These are phyloP conservation scores for Beauveria australis DNA, from an alignment of 2,329 filamentous ascomycete species.

Conservation along the genomic window DNA sequence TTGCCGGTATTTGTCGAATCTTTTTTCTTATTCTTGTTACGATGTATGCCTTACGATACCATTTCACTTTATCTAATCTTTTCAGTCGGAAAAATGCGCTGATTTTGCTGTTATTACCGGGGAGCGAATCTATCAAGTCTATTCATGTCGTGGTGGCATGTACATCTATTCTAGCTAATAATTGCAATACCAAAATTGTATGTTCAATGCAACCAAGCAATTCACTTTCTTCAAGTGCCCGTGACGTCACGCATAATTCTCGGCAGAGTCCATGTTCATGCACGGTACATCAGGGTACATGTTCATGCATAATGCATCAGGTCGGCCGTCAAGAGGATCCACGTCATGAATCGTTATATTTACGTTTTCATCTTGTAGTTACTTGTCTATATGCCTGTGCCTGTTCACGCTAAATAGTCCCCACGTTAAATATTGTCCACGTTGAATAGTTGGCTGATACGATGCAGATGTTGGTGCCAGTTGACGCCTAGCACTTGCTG, in stretches of 20 bases:
- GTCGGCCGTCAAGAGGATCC: neutral
- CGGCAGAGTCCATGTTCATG: neutral
- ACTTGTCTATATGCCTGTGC: neutral
- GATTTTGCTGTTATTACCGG: too few species aligned
- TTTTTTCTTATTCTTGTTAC: neutral
- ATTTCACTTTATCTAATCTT: neutral
- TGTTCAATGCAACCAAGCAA: too few species aligned
- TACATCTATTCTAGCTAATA: too few species aligned
- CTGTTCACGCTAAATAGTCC: too few species aligned
- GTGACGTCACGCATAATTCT: neutral
- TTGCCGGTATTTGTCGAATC: neutral
- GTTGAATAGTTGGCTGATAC: too few species aligned
- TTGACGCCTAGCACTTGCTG: neutral
- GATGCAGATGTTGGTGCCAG: neutral
- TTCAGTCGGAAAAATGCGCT: neutral
- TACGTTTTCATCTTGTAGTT: neutral
- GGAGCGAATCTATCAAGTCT: too few species aligned
- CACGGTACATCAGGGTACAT: neutral
- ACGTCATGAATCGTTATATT: neutral
- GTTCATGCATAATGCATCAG: neutral
- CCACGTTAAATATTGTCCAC: too few species aligned
- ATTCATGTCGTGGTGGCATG: too few species aligned
- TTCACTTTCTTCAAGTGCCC: neutral
- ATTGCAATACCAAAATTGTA: too few species aligned
- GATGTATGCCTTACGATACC: neutral